phyloP scores from a whole-genome alignment of 106 monocot species.

The Agapanthus africanus region DNA sequence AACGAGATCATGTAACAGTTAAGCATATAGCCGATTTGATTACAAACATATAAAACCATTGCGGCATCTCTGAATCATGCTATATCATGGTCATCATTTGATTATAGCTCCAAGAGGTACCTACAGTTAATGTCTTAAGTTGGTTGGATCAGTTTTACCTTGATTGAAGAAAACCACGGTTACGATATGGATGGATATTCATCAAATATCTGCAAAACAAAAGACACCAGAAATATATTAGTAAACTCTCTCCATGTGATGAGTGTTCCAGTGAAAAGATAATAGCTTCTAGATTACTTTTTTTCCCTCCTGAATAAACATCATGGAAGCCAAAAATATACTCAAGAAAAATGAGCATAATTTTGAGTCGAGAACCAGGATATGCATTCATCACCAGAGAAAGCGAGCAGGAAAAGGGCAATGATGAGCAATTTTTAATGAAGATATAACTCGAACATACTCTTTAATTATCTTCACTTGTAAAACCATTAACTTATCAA shows the following conservation, averaged over 20 bases:
- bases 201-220: conserved; percentile 10
- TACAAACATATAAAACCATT: neutral
- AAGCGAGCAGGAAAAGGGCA: too few relatives aligned
- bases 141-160: neutral
- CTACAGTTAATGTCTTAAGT: neutral
- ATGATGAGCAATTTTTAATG: too few relatives aligned
- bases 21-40: neutral
- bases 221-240: neutral
- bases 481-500: too few relatives aligned
- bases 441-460: too few relatives aligned
- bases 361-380: neutral
- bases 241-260: neutral
- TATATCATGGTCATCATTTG: too few relatives aligned
- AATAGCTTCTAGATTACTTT: neutral
- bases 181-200: neutral
- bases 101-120: neutral
- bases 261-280: neutral
- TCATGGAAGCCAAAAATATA: too few relatives aligned
- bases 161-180: neutral
- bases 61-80: too few relatives aligned
- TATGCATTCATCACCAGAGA: too few relatives aligned
- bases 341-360: too few relatives aligned
- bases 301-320: too few relatives aligned
- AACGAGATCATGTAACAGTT: neutral
- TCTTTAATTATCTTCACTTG: too few relatives aligned